A percentile compares a stretch with the other conserved stretches of the same genome.
Evolutionary conservation across 345 rosid species (phyloP).

Genomic region (Boechera retrofracta): DNA sequence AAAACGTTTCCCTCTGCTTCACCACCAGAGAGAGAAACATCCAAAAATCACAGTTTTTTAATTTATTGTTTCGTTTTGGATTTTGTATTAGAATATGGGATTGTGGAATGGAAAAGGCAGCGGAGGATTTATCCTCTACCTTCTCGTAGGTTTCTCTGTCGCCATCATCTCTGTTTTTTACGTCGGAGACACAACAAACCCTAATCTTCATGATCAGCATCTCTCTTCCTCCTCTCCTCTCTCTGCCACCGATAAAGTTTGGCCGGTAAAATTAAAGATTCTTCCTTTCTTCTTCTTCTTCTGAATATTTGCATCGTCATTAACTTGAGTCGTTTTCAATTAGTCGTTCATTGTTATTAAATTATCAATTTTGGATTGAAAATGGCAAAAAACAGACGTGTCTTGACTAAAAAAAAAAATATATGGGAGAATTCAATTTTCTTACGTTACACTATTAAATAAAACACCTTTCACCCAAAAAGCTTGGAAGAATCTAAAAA

Average conservation of each 20-base stretch:
- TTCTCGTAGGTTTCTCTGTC: constrained; percentile 65
- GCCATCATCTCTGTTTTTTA: constrained; percentile 58
- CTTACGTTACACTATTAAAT: background rate
- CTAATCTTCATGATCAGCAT: background rate
- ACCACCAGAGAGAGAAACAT: constrained; percentile 6
- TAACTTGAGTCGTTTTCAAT: constrained; percentile 17
- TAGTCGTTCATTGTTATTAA: background rate
- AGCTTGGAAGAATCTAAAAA: constrained; percentile 8
- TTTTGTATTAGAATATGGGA: constrained; percentile 2
- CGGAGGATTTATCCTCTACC: constrained; percentile 60
- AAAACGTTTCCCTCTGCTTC: constrained; percentile 37
- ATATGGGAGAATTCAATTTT: background rate
- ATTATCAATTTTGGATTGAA: background rate
- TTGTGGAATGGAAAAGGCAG: constrained; percentile 42
- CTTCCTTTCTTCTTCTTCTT: constrained; percentile 3
- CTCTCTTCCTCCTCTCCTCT: constrained; percentile 35
- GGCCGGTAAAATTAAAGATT: constrained; percentile 71
- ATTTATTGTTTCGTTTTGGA: background rate
- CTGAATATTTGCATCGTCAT: constrained; percentile 4
- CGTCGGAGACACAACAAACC: constrained; percentile 38
- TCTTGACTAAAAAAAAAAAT: no score
- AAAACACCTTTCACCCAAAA: constrained; percentile 11
- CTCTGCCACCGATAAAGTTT: constrained; percentile 49
- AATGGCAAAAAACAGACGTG: background rate
- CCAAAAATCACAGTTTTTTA: background rate